Conservation (phyloP, 176 grass and related monocot species). For the Carex littledalei region DNA sequence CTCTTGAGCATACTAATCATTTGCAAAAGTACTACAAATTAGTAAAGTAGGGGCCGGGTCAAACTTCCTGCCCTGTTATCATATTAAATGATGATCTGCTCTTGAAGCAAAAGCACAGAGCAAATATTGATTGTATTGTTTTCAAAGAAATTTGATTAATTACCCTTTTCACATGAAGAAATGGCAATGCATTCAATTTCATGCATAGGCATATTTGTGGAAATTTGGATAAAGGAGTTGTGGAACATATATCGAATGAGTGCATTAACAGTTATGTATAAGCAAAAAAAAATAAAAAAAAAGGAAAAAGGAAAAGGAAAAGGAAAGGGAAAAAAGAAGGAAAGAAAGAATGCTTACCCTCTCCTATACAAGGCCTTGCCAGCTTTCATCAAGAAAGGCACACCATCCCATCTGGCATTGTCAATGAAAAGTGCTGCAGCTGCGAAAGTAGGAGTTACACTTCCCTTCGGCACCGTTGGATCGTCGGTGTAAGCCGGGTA, state of each 20-base stretch:
- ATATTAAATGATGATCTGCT: not conserved
- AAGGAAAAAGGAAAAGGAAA: not conserved
- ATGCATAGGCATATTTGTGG: not conserved
- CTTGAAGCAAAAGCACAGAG: not conserved
- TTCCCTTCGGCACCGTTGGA: conserved; percentile 64
- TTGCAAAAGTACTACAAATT: not conserved
- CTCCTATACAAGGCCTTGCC: conserved; percentile 80
- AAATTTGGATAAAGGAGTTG: not conserved
- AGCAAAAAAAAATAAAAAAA: not conserved
- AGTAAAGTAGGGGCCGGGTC: not conserved
- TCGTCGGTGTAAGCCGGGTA: conserved; percentile 72
- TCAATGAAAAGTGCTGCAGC: conserved; percentile 91
- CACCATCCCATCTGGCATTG: conserved; percentile 93
- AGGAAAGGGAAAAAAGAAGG: not conserved
- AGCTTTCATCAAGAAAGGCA: conserved; percentile 91
- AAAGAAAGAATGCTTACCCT: conserved; percentile 24
- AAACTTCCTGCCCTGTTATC: not conserved
- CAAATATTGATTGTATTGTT: not conserved
- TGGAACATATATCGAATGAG: not conserved
- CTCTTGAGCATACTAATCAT: not conserved
- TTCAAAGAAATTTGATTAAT: not conserved
- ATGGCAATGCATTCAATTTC: not conserved
- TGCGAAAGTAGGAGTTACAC: conserved; percentile 86
- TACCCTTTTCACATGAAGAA: not conserved
- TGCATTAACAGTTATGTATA: not conserved